Conservation (phyloP, 2,329 filamentous ascomycete species). For the Scorias spongiosa region DNA sequence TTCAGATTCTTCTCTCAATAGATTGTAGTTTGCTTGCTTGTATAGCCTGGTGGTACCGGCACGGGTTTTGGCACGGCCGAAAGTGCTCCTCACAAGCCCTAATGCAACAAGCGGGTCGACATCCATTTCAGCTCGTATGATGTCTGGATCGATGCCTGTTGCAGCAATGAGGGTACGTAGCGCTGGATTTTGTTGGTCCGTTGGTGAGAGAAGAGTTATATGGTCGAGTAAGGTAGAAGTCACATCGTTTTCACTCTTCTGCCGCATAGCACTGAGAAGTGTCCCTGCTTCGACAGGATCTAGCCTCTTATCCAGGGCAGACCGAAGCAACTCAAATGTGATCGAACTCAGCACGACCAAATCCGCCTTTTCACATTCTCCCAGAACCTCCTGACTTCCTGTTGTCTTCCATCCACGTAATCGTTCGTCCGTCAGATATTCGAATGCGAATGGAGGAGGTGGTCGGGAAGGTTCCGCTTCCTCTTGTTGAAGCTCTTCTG, state of each 20-base stretch:
- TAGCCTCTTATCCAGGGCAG: constrained; percentile 55
- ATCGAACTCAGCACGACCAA: constrained; percentile 54
- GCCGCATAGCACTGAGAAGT: constrained; percentile 59
- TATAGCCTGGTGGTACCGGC: constrained; percentile 89
- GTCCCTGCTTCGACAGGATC: constrained; percentile 53
- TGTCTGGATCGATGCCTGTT: constrained; percentile 53
- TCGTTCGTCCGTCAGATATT: constrained; percentile 56
- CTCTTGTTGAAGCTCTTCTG: constrained; percentile 5
- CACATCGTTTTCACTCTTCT: constrained; percentile 34
- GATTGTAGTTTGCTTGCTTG: constrained; percentile 90
- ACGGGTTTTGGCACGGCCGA: constrained; percentile 66
- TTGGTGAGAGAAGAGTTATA: constrained; percentile 62
- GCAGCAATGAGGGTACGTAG: constrained; percentile 56
- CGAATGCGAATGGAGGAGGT: constrained; percentile 47
- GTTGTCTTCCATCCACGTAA: constrained; percentile 51
- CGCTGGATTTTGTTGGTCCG: constrained; percentile 42
- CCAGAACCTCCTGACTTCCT: constrained; percentile 53
- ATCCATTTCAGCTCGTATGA: constrained; percentile 76
- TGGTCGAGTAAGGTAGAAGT: constrained; percentile 65
- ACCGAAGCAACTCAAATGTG: constrained; percentile 72
- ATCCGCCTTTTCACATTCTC: constrained; percentile 49
- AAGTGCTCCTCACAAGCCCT: constrained; percentile 71
- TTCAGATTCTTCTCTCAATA: constrained; percentile 87
- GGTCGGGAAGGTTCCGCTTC: constrained; percentile 6
- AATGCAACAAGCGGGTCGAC: constrained; percentile 57